Percentiles rank a stretch among this genome's conserved stretches.
phyloP scores from a whole-genome alignment of 306 rosid species.

The Inga oerstediana region DNA sequence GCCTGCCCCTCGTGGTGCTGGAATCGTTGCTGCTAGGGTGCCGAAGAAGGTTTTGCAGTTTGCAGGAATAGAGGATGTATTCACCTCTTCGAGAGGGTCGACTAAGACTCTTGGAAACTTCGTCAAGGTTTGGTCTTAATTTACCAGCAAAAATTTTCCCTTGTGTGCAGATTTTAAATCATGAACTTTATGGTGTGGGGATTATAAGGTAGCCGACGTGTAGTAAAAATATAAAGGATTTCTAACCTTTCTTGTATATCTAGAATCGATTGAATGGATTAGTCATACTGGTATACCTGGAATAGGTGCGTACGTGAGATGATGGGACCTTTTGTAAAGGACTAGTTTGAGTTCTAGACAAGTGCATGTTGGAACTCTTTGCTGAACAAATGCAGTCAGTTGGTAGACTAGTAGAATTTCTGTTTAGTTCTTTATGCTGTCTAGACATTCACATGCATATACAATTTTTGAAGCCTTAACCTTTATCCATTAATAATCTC shows the following conservation, averaged over 20 bases:
- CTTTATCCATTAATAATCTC: background rate
- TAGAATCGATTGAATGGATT: background rate
- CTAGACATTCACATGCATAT: background rate
- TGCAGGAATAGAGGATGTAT: constrained; percentile 71
- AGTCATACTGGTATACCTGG: background rate
- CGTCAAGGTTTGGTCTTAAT: constrained; percentile 48
- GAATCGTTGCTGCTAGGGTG: constrained; percentile 71
- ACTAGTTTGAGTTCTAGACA: background rate
- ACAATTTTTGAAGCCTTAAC: background rate
- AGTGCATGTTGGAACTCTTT: background rate
- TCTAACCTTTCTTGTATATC: background rate
- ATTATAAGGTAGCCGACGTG: background rate
- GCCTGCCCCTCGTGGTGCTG: constrained; percentile 73
- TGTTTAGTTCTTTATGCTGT: background rate
- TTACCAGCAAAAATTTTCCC: background rate
- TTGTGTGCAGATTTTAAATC: background rate
- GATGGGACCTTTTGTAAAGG: background rate
- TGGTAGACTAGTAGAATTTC: background rate
- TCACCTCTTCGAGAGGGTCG: constrained; percentile 65
- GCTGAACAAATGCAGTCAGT: background rate
- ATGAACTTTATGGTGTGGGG: background rate
- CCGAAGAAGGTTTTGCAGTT: constrained; percentile 74
- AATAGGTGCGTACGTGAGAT: background rate
- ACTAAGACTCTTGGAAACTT: constrained; percentile 75
- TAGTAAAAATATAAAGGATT: background rate